Evolutionary conservation across 2,329 filamentous ascomycete species (phyloP).

Genomic region (Atkinsonella hypoxylon): DNA sequence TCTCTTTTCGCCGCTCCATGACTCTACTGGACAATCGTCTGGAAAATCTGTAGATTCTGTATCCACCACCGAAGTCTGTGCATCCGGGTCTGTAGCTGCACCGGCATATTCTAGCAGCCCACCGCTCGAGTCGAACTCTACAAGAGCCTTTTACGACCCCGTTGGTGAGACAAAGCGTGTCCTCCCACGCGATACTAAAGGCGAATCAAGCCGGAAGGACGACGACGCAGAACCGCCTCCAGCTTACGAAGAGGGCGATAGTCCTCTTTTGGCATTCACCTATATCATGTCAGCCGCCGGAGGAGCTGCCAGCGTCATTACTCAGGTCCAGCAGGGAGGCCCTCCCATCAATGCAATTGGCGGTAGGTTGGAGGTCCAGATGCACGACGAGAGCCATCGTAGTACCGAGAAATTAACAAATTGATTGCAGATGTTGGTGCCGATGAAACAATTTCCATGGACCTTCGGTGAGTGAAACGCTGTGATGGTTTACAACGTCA

Average conservation of each 20-base stretch:
- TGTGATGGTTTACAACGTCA: neutral
- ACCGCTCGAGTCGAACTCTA: slow-evolving; percentile 24
- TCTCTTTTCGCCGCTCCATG: slow-evolving; percentile 34
- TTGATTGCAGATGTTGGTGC: slow-evolving; percentile 54
- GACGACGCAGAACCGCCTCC: slow-evolving; percentile 87
- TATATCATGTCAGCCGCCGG: slow-evolving; percentile 98
- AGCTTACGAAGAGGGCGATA: slow-evolving; percentile 89
- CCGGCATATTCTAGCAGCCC: slow-evolving; percentile 38
- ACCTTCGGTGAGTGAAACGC: slow-evolving; percentile 59
- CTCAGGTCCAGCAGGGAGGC: slow-evolving; percentile 91
- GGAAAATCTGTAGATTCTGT: slow-evolving; percentile 20
- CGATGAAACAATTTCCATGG: slow-evolving; percentile 90
- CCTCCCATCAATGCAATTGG: slow-evolving; percentile 81
- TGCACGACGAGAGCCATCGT: no score
- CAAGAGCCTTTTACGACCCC: slow-evolving; percentile 34
- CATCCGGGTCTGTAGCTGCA: slow-evolving; percentile 31
- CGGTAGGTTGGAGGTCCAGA: slow-evolving; percentile 40
- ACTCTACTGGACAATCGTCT: slow-evolving; percentile 23
- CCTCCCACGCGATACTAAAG: slow-evolving; percentile 71
- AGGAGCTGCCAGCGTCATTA: slow-evolving; percentile 96
- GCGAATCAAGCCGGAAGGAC: slow-evolving; percentile 60
- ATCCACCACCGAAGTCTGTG: slow-evolving; percentile 14
- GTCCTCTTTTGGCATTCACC: slow-evolving; percentile 81
- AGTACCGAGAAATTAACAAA: neutral
- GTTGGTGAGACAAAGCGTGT: slow-evolving; percentile 72